Percentiles rank a stretch among this genome's conserved stretches.
phyloP scores from a whole-genome alignment of 164 flowering plant species.

The Annona squamosa region DNA sequence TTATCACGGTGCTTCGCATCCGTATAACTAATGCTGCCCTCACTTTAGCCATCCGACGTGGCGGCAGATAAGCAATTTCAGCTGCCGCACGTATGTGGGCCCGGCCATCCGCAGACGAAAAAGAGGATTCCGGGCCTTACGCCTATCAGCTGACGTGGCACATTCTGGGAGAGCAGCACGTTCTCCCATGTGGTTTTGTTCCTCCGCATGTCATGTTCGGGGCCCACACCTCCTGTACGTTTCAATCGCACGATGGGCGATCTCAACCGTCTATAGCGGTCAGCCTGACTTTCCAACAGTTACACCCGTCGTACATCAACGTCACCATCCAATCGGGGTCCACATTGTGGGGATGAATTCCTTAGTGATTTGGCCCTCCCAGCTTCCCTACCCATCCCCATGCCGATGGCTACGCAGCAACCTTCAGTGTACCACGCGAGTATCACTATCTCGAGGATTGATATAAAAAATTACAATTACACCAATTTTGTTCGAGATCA shows the following conservation, averaged over 20 bases:
- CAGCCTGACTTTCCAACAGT: not conserved
- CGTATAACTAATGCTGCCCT: no score
- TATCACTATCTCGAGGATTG: no score
- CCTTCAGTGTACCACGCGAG: not conserved
- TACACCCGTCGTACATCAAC: not conserved
- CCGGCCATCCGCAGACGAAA: not conserved
- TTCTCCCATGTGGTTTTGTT: slow-evolving; percentile 1
- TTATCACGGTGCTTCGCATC: no score
- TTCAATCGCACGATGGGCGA: not conserved
- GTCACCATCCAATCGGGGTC: not conserved
- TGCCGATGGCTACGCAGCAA: not conserved
- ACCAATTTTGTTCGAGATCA: no score
- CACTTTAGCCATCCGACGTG: no score
- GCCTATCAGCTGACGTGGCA: slow-evolving; percentile 18
- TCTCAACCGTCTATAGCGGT: not conserved
- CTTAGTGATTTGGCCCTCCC: not conserved
- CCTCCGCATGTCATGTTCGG: not conserved
- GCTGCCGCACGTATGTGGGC: slow-evolving; percentile 2
- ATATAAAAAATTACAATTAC: no score
- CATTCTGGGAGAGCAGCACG: not conserved
- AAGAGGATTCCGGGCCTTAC: slow-evolving; percentile 10
- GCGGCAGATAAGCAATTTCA: no score
- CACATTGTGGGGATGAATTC: not conserved
- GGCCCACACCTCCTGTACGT: not conserved
- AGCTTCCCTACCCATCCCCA: not conserved